Conservation (phyloP, 1,284 basidiomycete genomes). For the Cerrena zonata region DNA sequence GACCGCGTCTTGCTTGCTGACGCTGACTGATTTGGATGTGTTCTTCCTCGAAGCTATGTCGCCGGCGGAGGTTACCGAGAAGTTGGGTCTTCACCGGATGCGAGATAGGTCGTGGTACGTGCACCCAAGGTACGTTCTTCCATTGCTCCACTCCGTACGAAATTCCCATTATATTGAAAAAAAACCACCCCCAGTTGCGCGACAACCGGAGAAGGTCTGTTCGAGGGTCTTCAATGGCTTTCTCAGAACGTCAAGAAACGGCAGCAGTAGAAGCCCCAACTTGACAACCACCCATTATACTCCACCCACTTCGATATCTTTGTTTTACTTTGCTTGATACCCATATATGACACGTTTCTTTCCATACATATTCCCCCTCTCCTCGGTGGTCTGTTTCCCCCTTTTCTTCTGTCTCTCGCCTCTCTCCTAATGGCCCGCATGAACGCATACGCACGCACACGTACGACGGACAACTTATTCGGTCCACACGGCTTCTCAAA, state of each 20-base stretch:
- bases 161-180: background rate
- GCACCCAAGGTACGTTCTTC: conserved; percentile 85
- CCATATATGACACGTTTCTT: too few relatives aligned
- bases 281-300: background rate
- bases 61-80: conserved; percentile 97
- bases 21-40: background rate
- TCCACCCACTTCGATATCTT: conserved; percentile 6
- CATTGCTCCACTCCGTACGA: background rate
- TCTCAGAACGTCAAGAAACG: conserved; percentile 93
- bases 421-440: conserved; percentile 29
- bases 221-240: conserved; percentile 93
- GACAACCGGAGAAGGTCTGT: conserved; percentile 92
- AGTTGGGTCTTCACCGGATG: conserved; percentile 92
- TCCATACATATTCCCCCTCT: too few relatives aligned
- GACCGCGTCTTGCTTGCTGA: background rate
- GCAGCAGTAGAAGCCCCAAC: conserved; percentile 45
- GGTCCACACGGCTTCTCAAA: conserved; percentile 26
- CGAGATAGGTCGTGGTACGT: conserved; percentile 98
- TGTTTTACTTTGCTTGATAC: conserved; percentile 4
- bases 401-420: conserved; percentile 18
- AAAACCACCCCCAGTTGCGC: conserved; percentile 66
- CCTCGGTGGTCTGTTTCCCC: conserved; percentile 17
- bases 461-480: conserved; percentile 30
- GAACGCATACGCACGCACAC: conserved; percentile 27
- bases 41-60: conserved; percentile 78